Conservation (phyloP, 2,329 filamentous ascomycete genomes). For the Pyrenophora seminiperda region DNA sequence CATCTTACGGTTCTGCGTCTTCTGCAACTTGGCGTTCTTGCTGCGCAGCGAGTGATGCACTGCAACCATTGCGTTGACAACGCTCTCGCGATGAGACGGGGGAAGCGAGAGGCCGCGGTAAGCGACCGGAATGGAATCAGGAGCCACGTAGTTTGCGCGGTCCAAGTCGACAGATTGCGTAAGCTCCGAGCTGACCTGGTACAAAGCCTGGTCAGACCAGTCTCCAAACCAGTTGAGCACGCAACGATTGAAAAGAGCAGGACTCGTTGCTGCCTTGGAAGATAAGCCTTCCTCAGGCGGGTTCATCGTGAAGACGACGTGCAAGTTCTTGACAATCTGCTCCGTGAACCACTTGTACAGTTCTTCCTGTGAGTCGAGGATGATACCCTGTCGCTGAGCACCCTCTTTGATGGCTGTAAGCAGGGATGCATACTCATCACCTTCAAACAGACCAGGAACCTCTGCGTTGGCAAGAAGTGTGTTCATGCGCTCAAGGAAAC, state of each 20-base stretch:
- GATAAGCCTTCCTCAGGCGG: constrained; percentile 93
- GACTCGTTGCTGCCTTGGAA: constrained; percentile 96
- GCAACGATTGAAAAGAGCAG: constrained; percentile 98
- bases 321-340: constrained; percentile 97
- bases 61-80: constrained; percentile 98
- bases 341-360: constrained; percentile 99
- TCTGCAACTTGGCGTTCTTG: constrained; percentile 86
- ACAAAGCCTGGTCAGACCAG: constrained; percentile 98
- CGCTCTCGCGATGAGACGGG: constrained; percentile 85
- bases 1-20: constrained; percentile 89
- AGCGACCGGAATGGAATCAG: constrained; percentile 89
- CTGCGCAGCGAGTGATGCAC: constrained; percentile 92
- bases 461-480: constrained; percentile 98
- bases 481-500: constrained; percentile 99
- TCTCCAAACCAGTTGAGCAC: constrained; percentile 99
- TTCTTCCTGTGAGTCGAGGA: constrained; percentile 97
- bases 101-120: constrained; percentile 85
- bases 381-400: constrained; percentile 89
- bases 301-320: constrained; percentile 99
- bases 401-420: constrained; percentile 99
- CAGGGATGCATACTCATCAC: constrained; percentile 96
- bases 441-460: constrained; percentile 96
- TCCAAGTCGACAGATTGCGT: constrained; percentile 97
- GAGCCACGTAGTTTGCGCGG: constrained; percentile 80
- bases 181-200: constrained; percentile 94